These are phyloP conservation scores for Lachnellula willkommii DNA, from an alignment of 2,329 filamentous ascomycete species.

Conservation along the genomic window DNA sequence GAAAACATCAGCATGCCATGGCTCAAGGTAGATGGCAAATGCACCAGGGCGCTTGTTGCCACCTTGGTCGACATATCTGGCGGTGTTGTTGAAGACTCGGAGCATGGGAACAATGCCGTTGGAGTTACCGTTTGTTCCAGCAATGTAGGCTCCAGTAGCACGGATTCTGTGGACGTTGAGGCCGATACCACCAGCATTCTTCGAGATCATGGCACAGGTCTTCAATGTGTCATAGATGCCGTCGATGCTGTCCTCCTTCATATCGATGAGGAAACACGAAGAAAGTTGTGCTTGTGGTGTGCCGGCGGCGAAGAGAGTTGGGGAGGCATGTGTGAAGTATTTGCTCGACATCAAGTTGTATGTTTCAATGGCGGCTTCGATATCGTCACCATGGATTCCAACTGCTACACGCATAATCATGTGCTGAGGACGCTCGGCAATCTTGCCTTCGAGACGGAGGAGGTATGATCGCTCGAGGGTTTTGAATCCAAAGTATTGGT, in stretches of 20 bases:
- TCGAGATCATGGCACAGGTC: constrained; percentile 99
- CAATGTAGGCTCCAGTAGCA: constrained; percentile 96
- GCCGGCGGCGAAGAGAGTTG: constrained; percentile 95
- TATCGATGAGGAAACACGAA: constrained; percentile 98
- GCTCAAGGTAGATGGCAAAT: constrained; percentile 98
- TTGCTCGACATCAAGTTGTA: constrained; percentile 99
- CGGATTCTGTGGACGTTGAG: constrained; percentile 95
- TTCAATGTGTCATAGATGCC: constrained; percentile 99
- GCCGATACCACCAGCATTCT: constrained; percentile 97
- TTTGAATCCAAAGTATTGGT: constrained; percentile 99
- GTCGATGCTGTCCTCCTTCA: constrained; percentile 99
- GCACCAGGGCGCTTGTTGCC: constrained; percentile 98
- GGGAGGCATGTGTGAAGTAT: constrained; percentile 96
- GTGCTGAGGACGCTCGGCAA: constrained; percentile 95
- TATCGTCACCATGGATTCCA: constrained; percentile 90
- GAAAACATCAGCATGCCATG: constrained; percentile 97
- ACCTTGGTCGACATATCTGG: constrained; percentile 96
- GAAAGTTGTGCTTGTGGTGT: constrained; percentile 92
- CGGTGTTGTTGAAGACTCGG: constrained; percentile 98
- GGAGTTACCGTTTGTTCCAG: constrained; percentile 94
- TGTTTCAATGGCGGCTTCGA: constrained; percentile 92
- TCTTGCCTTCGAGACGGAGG: constrained; percentile 89
- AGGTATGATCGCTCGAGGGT: constrained; percentile 97
- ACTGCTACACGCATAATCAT: constrained; percentile 99
- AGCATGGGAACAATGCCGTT: constrained; percentile 98